phyloP scores from a whole-genome alignment of 1,139 yeast genomes.

The Debaryomyces sp. region DNA sequence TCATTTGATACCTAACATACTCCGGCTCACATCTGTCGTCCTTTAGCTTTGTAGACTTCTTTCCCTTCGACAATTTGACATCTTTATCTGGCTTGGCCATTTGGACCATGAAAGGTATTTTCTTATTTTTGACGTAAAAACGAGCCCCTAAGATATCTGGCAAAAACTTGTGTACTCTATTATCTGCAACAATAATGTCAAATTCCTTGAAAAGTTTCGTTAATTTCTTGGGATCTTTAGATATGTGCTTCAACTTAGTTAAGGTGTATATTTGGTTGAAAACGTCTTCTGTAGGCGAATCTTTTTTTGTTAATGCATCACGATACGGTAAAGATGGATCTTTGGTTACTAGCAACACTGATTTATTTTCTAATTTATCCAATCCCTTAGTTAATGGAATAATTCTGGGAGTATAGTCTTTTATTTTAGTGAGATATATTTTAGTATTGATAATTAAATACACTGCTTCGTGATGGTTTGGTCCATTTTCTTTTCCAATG shows the following conservation, averaged over 20 bases:
- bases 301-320: constrained; percentile 45
- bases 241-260: constrained; percentile 53
- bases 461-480: constrained; percentile 33
- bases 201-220: constrained; percentile 56
- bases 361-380: constrained; percentile 47
- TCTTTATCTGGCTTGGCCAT: constrained; percentile 57
- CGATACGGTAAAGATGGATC: constrained; percentile 66
- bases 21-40: constrained; percentile 63
- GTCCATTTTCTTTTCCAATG: constrained; percentile 20
- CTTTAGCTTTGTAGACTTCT: constrained; percentile 41
- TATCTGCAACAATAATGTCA: constrained; percentile 68
- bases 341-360: constrained; percentile 64
- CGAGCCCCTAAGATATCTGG: constrained; percentile 59
- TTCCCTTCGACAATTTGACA: constrained; percentile 34
- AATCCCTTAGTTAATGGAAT: constrained; percentile 60
- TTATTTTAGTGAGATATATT: constrained; percentile 47
- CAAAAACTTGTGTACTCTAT: constrained; percentile 59
- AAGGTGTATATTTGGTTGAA: constrained; percentile 61
- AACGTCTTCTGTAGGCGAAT: constrained; percentile 57
- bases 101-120: constrained; percentile 66
- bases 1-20: constrained; percentile 62
- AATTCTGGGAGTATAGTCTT: constrained; percentile 66
- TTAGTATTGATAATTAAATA: constrained; percentile 58
- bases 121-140: constrained; percentile 60
- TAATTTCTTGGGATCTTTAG: constrained; percentile 46